Evolutionary conservation across 805 yeast species (phyloP).

Genomic region (Metschnikowia koreensis): DNA sequence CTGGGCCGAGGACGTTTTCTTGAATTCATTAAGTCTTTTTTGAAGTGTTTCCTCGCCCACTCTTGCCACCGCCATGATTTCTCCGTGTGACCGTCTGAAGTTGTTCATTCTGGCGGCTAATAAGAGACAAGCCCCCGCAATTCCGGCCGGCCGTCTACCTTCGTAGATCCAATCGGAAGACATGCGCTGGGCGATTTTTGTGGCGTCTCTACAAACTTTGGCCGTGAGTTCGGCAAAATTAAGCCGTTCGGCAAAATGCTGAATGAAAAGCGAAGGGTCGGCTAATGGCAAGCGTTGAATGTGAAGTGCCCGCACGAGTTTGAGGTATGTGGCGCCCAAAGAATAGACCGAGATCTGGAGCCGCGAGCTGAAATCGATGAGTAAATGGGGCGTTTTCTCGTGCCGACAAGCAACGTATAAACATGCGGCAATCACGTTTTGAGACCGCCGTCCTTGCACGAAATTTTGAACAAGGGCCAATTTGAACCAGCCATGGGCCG

Average conservation of each 20-base stretch:
- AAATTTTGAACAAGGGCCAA: constrained; percentile 84
- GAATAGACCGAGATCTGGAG: constrained; percentile 90
- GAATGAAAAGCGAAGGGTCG: constrained; percentile 91
- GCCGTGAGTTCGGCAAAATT: constrained; percentile 73
- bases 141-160: constrained; percentile 97
- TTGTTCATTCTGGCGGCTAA: constrained; percentile 97
- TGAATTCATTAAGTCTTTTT: constrained; percentile 84
- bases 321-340: constrained; percentile 92
- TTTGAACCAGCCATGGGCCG: constrained; percentile 87
- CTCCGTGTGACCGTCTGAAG: constrained; percentile 85
- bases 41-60: constrained; percentile 94
- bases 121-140: constrained; percentile 93
- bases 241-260: constrained; percentile 86
- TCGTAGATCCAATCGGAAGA: constrained; percentile 92
- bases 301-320: constrained; percentile 83
- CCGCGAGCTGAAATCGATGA: constrained; percentile 89
- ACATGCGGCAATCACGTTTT: constrained; percentile 93
- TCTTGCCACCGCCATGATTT: constrained; percentile 92
- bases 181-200: constrained; percentile 85
- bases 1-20: constrained; percentile 67
- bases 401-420: constrained; percentile 91
- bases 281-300: constrained; percentile 79
- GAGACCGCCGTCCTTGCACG: constrained; percentile 96
- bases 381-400: constrained; percentile 89
- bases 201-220: constrained; percentile 84